Evolutionary conservation across 352 stramenopile genomes (phyloP), one percentile per base, ranked within the genome.

Genomic region (Pythium apleroticum): DNA sequence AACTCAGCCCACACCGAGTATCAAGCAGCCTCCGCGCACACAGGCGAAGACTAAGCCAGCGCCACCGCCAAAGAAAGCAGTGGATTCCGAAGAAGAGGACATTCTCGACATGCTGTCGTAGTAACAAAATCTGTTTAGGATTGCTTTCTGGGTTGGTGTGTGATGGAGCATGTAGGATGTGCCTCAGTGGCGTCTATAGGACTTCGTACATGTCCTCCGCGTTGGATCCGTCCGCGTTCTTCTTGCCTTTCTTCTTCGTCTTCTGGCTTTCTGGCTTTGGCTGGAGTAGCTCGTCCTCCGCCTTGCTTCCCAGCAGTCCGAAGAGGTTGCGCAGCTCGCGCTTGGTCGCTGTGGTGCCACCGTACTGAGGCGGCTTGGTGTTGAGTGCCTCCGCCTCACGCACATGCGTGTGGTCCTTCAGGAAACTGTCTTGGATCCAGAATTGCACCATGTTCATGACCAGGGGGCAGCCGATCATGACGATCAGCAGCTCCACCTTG

Each of bases 401-500:
- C 15, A 31, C 35, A 31, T 62, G n/a, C 6, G 17, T 27, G 46
- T 78, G 72, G 65, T 93, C 76, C 72, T 86, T 93, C 46, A 93
- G 66, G 57, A 93, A 93, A 52, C 78, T 90, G 57, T 93, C 84
- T 57, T 90, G 84, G 70, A 90, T 85, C 85, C 85, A 93, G 71
- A 93, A 93, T 57, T 93, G 85, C 46, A 92, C 77, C 77, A 90
- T 89, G 70, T 93, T 93, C 83, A 93, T 91, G 43, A 91, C 74
- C 37, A 90, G 63, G n/a, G 85, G 85, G 55, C 85, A 93, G 58
- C 79, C 81, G 31, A 93, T 90, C 85, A 93, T 93, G 52, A 93
- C 85, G 62, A 93, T 86, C 30, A 93, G 60, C 22, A 93, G 70
- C 70, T 93, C 85, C 30, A 91, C 68, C 71, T 90, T 89, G 6